Evolutionary conservation across 345 rosid species (phyloP), one percentile per base, ranked within the genome.

Genomic region (Ceriops decandra): DNA sequence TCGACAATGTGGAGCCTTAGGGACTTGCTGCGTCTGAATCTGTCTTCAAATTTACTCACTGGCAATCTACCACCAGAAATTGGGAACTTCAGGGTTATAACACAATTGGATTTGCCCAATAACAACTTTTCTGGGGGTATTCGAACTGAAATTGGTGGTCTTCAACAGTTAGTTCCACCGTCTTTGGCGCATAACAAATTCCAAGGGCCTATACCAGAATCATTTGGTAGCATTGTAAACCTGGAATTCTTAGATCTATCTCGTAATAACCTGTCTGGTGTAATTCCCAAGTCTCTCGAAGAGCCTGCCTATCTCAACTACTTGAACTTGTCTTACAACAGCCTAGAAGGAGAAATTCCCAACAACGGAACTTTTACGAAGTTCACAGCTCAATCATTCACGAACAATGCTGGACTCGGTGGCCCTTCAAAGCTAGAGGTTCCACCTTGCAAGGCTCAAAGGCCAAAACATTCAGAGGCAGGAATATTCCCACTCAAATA

Each of bases 171-270:
- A n/a, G 21, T 8, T 6, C 0, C 13, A 30, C 63, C 76, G 1
- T 73, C 68, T 8, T 76, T 76, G 6, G 28, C 26, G 0, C 11
- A 35, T 13, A 80, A 76, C 17, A 20, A 5, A 16, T 26, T 80
- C 0, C 35, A 38, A 42, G 81, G 83, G 0, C 27, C 53, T 3
- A 74, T 74, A 49, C 79, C 83, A 6, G 24, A 33, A 24, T 63
- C 78, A 52, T 32, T 80, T 9, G 75, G 72, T 26, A 30, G 28
- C 2, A 4, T 80, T 47, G 7, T 35, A 47, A 38, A 32, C 51
- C 52, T 79, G 66, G 76, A 68, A 10, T 21, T 16, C 72, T 66
- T 79, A 30, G 74, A 79, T 59, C 24, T 70, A 19, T 61, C 73
- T 2, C 5, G 0, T n/a, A 70, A 70, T 28, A 70, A 28, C 22